Evolutionary conservation across 192 early-diverging fungal genomes (phyloP).

Genomic region (Paraglomus brasilianum): DNA sequence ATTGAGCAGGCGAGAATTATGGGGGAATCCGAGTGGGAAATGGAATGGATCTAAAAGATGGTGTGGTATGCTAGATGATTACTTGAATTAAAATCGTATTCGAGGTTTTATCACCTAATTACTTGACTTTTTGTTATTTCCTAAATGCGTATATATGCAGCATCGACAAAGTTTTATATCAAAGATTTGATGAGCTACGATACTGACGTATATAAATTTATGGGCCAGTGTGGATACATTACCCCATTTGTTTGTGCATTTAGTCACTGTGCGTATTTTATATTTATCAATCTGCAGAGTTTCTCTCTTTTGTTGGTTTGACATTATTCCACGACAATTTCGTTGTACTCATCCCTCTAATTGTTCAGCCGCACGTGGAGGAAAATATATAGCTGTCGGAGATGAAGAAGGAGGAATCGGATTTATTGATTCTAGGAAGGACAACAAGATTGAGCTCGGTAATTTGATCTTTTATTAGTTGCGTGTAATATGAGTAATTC

Average conservation of each 20-base stretch:
- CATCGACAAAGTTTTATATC: constrained; percentile 24
- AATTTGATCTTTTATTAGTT: constrained; percentile 4
- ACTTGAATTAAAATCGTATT: no score
- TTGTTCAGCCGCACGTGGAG: constrained; percentile 40
- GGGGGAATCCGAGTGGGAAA: no score
- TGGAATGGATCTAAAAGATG: no score
- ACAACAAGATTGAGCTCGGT: constrained; percentile 36
- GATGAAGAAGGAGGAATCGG: constrained; percentile 61
- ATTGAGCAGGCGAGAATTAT: no score
- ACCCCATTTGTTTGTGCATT: constrained; percentile 30
- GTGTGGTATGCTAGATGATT: no score
- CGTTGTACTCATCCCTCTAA: neutral
- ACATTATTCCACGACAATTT: neutral
- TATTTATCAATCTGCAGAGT: neutral
- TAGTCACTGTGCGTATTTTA: constrained; percentile 18
- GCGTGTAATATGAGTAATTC: constrained; percentile 11
- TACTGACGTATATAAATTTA: constrained; percentile 20
- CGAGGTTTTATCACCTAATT: no score
- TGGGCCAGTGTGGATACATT: constrained; percentile 9
- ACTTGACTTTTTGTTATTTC: no score
- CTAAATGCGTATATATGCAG: no score
- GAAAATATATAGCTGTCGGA: constrained; percentile 58
- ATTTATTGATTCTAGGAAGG: constrained; percentile 52
- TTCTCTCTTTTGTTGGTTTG: neutral
- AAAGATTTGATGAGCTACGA: constrained; percentile 25